Conservation (phyloP, 768 basidiomycete genomes). For the Boletus vermiculosoides region DNA sequence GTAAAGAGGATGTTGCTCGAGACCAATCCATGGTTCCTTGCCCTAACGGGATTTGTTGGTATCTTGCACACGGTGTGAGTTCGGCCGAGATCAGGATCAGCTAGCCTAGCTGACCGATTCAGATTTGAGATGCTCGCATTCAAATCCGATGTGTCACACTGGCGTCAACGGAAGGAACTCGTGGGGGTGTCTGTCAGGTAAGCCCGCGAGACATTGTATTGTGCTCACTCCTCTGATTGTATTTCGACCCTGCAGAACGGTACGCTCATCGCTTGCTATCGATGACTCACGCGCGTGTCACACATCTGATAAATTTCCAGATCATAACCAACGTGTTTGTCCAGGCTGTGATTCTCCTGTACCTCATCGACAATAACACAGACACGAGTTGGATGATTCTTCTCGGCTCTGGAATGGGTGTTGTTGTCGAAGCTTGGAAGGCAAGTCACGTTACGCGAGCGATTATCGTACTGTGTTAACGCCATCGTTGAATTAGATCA, state of each 20-base stretch:
- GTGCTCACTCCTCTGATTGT: slow-evolving; percentile 17
- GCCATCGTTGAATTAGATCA: slow-evolving; percentile 56
- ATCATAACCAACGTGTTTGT: slow-evolving; percentile 94
- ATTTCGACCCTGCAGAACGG: slow-evolving; percentile 45
- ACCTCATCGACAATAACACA: slow-evolving; percentile 92
- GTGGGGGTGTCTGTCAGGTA: slow-evolving; percentile 93
- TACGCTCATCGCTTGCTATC: slow-evolving; percentile 33
- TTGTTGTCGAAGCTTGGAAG: slow-evolving; percentile 94
- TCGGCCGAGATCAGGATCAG: not conserved
- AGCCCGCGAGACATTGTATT: slow-evolving; percentile 22
- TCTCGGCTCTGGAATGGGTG: slow-evolving; percentile 78
- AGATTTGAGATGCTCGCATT: slow-evolving; percentile 97
- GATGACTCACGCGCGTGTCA: slow-evolving; percentile 13
- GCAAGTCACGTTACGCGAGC: slow-evolving; percentile 35
- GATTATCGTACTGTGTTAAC: slow-evolving; percentile 14
- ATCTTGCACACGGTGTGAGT: slow-evolving; percentile 84
- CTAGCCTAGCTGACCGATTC: slow-evolving; percentile 12
- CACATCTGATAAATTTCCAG: slow-evolving; percentile 28
- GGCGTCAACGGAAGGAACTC: slow-evolving; percentile 92
- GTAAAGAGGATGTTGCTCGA: slow-evolving; percentile 91
- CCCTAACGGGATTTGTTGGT: slow-evolving; percentile 79
- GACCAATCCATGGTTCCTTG: slow-evolving; percentile 87
- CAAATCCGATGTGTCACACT: slow-evolving; percentile 92
- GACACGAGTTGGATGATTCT: slow-evolving; percentile 99
- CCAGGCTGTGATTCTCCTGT: slow-evolving; percentile 85